Conservation (phyloP, 768 basidiomycete species). For the Boletus eberwhitei region DNA sequence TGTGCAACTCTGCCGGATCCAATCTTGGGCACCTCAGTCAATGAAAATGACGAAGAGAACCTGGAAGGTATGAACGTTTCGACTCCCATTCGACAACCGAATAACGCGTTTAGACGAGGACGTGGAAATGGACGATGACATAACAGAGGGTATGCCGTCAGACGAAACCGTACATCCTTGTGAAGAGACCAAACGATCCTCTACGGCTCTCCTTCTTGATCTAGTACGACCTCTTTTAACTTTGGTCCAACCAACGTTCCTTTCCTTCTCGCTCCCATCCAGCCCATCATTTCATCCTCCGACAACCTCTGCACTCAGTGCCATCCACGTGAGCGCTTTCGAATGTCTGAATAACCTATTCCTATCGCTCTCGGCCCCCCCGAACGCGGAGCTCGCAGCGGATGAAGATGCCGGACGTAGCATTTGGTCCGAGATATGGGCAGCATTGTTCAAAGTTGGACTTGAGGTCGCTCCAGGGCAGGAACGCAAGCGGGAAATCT, state of each 20-base stretch:
- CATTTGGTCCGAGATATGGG: constrained; percentile 70
- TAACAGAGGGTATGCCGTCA: constrained; percentile 21
- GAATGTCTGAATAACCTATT: constrained; percentile 92
- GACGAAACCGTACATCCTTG: constrained; percentile 18
- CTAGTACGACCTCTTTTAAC: constrained; percentile 67
- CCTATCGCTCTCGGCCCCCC: constrained; percentile 59
- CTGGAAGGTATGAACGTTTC: constrained; percentile 32
- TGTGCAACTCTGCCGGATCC: constrained; percentile 87
- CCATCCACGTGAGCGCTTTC: constrained; percentile 79
- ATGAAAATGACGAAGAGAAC: constrained; percentile 32
- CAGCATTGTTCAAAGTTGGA: constrained; percentile 55
- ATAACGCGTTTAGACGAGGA: constrained; percentile 44
- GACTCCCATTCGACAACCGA: constrained; percentile 12
- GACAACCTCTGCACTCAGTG: constrained; percentile 79
- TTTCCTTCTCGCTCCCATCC: constrained; percentile 78
- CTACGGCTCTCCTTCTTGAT: constrained; percentile 43
- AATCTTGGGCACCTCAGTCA: constrained; percentile 39
- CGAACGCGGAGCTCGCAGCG: constrained; percentile 38
- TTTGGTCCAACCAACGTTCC: constrained; percentile 68
- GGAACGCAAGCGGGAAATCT: constrained; percentile 69
- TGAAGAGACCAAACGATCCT: constrained; percentile 29
- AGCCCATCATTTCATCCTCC: constrained; percentile 78
- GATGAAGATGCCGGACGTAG: constrained; percentile 48
- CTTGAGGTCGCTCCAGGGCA: constrained; percentile 59
- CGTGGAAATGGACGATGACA: constrained; percentile 36